Conservation (phyloP, 345 rosid genomes). For the Euclidium syriacum region DNA sequence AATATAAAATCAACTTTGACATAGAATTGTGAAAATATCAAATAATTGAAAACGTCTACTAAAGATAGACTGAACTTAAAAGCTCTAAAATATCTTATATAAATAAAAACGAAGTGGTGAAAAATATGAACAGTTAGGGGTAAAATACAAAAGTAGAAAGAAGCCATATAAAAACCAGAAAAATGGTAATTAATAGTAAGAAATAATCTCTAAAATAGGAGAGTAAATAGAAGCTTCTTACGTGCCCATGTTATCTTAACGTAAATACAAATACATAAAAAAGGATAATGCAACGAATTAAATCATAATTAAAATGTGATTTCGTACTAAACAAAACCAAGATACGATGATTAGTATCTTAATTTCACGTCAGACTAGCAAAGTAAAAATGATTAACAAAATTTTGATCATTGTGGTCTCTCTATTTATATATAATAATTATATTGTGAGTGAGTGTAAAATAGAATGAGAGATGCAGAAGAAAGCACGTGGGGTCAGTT, state of each 20-base stretch:
- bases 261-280: not conserved
- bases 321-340: not conserved
- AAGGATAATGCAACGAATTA: not conserved
- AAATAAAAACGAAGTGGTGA: not conserved
- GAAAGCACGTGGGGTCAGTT: constrained; percentile 40
- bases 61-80: too few species aligned
- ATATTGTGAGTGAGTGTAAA: not conserved
- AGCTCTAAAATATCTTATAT: too few species aligned
- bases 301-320: not conserved
- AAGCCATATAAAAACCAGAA: not conserved
- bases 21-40: not conserved
- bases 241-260: not conserved
- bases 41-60: too few species aligned
- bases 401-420: not conserved
- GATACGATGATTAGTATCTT: not conserved
- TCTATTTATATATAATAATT: not conserved
- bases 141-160: not conserved
- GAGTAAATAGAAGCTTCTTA: not conserved
- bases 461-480: not conserved
- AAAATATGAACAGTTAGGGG: not conserved
- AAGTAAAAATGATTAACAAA: not conserved
- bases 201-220: not conserved
- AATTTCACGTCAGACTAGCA: not conserved
- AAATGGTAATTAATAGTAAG: too few species aligned
- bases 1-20: too few species aligned